Conservation (phyloP, 1,284 basidiomycete species). For the Ganoderma meredithae region DNA sequence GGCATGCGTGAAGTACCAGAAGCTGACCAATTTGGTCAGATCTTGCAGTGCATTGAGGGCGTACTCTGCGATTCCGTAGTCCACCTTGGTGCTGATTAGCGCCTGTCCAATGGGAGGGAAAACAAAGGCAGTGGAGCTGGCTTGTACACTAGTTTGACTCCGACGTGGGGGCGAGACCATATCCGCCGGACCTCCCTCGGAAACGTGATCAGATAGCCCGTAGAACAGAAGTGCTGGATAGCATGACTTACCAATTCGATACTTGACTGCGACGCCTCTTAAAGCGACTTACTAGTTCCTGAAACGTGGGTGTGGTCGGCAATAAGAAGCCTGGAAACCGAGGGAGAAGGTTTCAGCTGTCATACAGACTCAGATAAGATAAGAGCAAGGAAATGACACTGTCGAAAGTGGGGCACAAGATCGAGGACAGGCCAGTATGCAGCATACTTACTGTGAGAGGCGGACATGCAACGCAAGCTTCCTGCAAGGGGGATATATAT, state of each 20-base stretch:
- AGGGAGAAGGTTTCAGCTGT: too few species aligned
- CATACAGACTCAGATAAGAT: too few species aligned
- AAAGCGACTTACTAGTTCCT: conserved; percentile 15
- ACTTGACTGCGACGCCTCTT: neutral
- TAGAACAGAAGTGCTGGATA: conserved; percentile 18
- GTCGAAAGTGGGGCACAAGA: neutral
- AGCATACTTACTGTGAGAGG: neutral
- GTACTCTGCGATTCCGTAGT: too few species aligned
- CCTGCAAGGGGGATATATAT: neutral
- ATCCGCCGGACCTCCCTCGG: conserved; percentile 9
- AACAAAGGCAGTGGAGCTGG: too few species aligned
- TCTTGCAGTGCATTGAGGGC: too few species aligned
- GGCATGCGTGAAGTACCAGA: too few species aligned
- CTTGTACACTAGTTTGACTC: conserved; percentile 12
- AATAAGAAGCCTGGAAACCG: conserved; percentile 6
- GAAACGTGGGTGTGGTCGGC: conserved; percentile 21
- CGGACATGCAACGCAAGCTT: neutral
- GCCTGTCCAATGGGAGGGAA: too few species aligned
- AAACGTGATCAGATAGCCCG: conserved; percentile 12
- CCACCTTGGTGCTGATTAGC: too few species aligned
- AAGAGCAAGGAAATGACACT: neutral
- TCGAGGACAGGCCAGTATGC: neutral
- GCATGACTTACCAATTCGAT: neutral
- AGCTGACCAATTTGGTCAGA: too few species aligned
- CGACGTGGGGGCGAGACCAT: neutral